phyloP scores from a whole-genome alignment of 2,329 filamentous ascomycete species.

The Basipetospora chlamydospora region DNA sequence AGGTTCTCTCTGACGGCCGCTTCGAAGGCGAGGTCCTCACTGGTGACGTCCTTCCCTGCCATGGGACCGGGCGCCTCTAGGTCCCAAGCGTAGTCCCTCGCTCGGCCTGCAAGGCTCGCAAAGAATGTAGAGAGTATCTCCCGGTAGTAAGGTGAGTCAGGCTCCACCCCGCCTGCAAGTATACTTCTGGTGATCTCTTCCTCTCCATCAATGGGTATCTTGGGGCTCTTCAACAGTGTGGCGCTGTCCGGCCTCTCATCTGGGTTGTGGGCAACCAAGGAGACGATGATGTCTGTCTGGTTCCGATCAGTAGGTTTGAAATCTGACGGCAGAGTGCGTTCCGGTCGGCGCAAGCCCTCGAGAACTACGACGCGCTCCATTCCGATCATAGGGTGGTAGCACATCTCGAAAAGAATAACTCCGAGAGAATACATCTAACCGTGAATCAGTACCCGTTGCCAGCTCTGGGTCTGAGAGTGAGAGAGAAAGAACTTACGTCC shows the following conservation, averaged over 20 bases:
- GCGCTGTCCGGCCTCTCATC: conserved; percentile 68
- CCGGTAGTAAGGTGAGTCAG: conserved; percentile 73
- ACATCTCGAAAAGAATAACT: conserved; percentile 99
- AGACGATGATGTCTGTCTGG: conserved; percentile 65
- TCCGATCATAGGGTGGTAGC: conserved; percentile 50
- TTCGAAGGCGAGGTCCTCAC: conserved; percentile 53
- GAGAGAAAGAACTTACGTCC: conserved; percentile 43
- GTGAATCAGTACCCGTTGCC: conserved; percentile 9
- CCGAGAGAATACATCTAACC: conserved; percentile 82
- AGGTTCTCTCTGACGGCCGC: conserved; percentile 61
- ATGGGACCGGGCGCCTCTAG: conserved; percentile 31
- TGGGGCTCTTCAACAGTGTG: conserved; percentile 72
- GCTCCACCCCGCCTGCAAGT: conserved; percentile 66
- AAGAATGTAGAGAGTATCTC: conserved; percentile 84
- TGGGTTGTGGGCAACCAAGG: conserved; percentile 68
- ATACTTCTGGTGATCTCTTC: conserved; percentile 80
- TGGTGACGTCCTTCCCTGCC: conserved; percentile 26
- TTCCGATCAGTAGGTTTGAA: conserved; percentile 58
- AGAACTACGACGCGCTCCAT: conserved; percentile 53
- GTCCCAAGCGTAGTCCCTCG: conserved; percentile 72
- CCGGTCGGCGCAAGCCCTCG: conserved; percentile 50
- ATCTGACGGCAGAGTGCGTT: conserved; percentile 55
- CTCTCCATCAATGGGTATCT: conserved; percentile 81
- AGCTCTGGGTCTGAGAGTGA: not conserved
- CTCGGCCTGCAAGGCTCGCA: conserved; percentile 56